Conservation (phyloP, 1,139 yeast species). For the Suhomyces guaymorum region DNA sequence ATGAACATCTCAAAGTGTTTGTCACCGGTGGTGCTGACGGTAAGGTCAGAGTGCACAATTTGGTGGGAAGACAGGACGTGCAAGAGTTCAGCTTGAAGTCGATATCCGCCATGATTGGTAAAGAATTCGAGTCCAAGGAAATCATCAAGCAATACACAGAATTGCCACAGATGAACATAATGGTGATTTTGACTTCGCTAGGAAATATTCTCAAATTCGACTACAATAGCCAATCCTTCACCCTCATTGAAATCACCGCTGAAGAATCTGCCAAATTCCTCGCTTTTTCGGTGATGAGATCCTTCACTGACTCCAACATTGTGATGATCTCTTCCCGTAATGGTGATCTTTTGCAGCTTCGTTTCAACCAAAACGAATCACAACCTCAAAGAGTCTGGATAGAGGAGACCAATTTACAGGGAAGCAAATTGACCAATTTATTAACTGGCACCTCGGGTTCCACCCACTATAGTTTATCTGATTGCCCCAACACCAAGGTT, state of each 20-base stretch:
- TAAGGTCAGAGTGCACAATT: slow-evolving; percentile 62
- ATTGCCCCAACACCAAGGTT: slow-evolving; percentile 68
- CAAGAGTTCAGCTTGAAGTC: slow-evolving; percentile 9
- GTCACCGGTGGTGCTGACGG: slow-evolving; percentile 94
- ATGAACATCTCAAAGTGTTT: slow-evolving; percentile 40
- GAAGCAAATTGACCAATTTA: slow-evolving; percentile 57
- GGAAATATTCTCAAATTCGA: slow-evolving; percentile 52
- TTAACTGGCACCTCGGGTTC: slow-evolving; percentile 32
- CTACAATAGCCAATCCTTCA: slow-evolving; percentile 19
- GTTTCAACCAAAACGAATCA: slow-evolving; percentile 29
- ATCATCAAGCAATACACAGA: slow-evolving; percentile 62
- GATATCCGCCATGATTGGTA: slow-evolving; percentile 27
- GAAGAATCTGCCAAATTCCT: slow-evolving; percentile 31
- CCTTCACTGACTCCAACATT: slow-evolving; percentile 39
- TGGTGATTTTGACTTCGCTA: slow-evolving; percentile 61
- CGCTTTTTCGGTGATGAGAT: slow-evolving; percentile 54
- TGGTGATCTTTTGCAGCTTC: slow-evolving; percentile 53
- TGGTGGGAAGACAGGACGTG: slow-evolving; percentile 27
- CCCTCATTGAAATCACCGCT: slow-evolving; percentile 31
- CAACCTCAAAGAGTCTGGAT: slow-evolving; percentile 26
- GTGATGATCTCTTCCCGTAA: slow-evolving; percentile 53
- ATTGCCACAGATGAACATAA: slow-evolving; percentile 33
- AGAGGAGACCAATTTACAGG: slow-evolving; percentile 19
- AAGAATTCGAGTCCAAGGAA: slow-evolving; percentile 47
- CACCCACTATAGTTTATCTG: slow-evolving; percentile 46